A percentile compares a stretch with the other conserved stretches of the same genome.
Conservation (phyloP, 768 basidiomycete genomes). For the Phanerodontia chrysosporium region DNA sequence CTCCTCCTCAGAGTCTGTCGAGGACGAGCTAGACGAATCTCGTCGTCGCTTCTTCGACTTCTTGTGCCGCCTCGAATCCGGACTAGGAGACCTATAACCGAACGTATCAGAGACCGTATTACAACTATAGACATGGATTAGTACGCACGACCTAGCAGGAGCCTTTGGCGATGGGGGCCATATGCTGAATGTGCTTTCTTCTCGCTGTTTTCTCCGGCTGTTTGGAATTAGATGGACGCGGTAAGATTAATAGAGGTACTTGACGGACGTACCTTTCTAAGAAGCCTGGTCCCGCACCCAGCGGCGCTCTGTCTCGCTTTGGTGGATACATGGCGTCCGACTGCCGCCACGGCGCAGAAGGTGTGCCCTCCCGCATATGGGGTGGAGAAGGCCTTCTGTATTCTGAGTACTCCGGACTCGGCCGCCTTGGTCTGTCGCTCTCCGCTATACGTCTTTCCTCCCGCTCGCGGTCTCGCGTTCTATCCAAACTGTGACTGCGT, state of each 20-base stretch:
- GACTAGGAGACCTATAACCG: constrained; percentile 57
- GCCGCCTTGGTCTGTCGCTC: constrained; percentile 24
- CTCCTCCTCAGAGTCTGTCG: constrained; percentile 49
- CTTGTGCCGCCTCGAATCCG: constrained; percentile 47
- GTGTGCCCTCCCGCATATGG: constrained; percentile 12
- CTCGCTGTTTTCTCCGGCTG: constrained; percentile 72
- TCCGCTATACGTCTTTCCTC: constrained; percentile 23
- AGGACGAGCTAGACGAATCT: constrained; percentile 42
- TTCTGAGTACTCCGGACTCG: constrained; percentile 32
- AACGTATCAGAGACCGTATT: too few species aligned
- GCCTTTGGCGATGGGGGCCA: constrained; percentile 84
- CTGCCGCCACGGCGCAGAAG: constrained; percentile 39
- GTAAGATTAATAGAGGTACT: too few species aligned
- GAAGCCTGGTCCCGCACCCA: constrained; percentile 45
- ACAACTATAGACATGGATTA: too few species aligned
- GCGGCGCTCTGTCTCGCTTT: constrained; percentile 28
- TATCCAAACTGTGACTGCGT: constrained; percentile 21
- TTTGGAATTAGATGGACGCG: background rate
- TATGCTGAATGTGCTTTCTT: constrained; percentile 49
- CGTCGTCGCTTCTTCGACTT: constrained; percentile 55
- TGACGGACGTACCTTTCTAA: constrained; percentile 65
- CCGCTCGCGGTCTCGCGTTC: constrained; percentile 21
- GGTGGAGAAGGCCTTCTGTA: constrained; percentile 30
- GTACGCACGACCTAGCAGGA: constrained; percentile 54
- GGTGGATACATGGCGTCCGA: constrained; percentile 56